Evolutionary conservation across 257 asterid genomes (phyloP), one percentile per base, ranked within the genome.

Genomic region (Plectranthus barbatus): DNA sequence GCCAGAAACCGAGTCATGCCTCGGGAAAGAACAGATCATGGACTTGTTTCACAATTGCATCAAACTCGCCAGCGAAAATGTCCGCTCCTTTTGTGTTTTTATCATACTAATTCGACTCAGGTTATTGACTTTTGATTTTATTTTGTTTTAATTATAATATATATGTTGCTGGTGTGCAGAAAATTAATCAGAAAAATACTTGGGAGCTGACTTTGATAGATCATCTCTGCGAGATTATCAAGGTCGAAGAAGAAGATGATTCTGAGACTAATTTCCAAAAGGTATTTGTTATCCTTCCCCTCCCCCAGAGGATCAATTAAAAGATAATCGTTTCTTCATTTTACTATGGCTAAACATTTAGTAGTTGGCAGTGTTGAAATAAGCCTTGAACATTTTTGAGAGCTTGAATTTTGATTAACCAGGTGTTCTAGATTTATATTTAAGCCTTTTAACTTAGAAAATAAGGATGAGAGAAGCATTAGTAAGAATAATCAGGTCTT

Each of bases 31-130:
- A 4, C 99, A 93, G 84, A 87, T 93, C 57, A 80, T 90, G 24
- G 97, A 87, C 59, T 75, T 92, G 77, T 82, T 85, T 75, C 93
- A 79, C 23, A 92, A 92, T 59, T 92, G 99, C 86, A 84, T 92
- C 83, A 89, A 89, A 69, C 97, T 93, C 62, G 96, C 97, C 64
- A 83, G 94, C 62, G 96, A 93, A 87, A 93, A 90, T 74, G 99
- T 93, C 21, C 31, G 75, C 10, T 20, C n/a, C 61, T 55, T 23
- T 14, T 9, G 5, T 13, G 13, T 68, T 64, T 11, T 15, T 5
- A 29, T 52, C 24, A 12, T 59, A 55, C 19, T 33, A 34, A 10
- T 23, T n/a, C 4, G 47, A 68, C 18, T 26, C 26, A 15, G 9
- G 7, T 17, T 26, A 2, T 26, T 12, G 18, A 49, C 45, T 65